phyloP scores from a whole-genome alignment of 2,329 filamentous ascomycete species.

The Cercospora nicotianae region DNA sequence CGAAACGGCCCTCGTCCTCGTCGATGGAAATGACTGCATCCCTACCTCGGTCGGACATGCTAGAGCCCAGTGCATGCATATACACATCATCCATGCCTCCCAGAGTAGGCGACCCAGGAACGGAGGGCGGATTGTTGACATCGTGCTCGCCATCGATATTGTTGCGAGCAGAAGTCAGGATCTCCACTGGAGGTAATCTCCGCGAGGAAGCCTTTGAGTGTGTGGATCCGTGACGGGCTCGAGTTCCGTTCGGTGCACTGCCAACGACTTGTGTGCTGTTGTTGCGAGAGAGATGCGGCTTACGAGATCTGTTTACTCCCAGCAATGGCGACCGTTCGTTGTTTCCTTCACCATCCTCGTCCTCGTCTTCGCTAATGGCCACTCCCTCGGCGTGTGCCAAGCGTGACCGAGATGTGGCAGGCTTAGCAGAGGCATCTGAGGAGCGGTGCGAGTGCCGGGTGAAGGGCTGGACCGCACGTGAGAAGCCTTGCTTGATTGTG shows the following conservation, averaged over 20 bases:
- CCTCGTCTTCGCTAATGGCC: slow-evolving; percentile 44
- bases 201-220: slow-evolving; percentile 32
- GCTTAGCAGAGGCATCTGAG: slow-evolving; percentile 23
- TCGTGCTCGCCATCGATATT: slow-evolving; percentile 44
- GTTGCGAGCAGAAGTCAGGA: slow-evolving; percentile 19
- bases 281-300: slow-evolving; percentile 33
- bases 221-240: slow-evolving; percentile 34
- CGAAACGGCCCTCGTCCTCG: slow-evolving; percentile 35
- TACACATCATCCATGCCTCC: slow-evolving; percentile 64
- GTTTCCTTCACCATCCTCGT: slow-evolving; percentile 51
- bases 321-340: slow-evolving; percentile 56
- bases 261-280: slow-evolving; percentile 25
- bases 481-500: slow-evolving; percentile 43
- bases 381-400: slow-evolving; percentile 12
- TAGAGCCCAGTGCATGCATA: slow-evolving; percentile 63
- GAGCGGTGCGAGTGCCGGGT: slow-evolving; percentile 26
- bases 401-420: slow-evolving; percentile 5
- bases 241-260: slow-evolving; percentile 35
- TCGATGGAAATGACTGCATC: slow-evolving; percentile 56
- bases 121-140: slow-evolving; percentile 66
- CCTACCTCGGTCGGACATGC: slow-evolving; percentile 40
- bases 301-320: slow-evolving; percentile 34
- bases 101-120: slow-evolving; percentile 58
- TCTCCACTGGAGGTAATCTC: slow-evolving; percentile 14
- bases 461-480: slow-evolving; percentile 31